Base-by-base conservation (phyloP, 306 rosid species). In the Oxytropis ochrocephala region DNA sequence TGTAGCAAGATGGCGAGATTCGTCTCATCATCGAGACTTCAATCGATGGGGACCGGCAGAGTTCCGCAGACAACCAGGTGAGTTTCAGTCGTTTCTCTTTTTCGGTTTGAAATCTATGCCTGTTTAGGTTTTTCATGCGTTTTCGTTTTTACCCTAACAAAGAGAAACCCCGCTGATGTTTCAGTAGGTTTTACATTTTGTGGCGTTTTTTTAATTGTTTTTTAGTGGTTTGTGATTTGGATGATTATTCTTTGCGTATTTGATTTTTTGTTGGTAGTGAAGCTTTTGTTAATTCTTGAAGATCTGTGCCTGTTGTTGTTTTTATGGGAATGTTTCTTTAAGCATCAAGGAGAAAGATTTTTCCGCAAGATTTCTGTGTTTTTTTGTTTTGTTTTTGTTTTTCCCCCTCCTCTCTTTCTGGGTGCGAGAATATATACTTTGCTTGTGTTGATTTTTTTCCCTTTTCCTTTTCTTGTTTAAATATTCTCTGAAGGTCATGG, bases 1-100 rank as follows among this genome's bases (percentile, higher is more conserved):
- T 17, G 91, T 81, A 62, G 83, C 86, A 6, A 81, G 97, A 91
- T 95, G 97, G 97, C 85, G 96, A 81, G 99, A 89, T 72, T 85
- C 97, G 5, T 83, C 99, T 36, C 87, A 89, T 64, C 92, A 82
- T 35, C 83, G 97, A 9, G 96, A 94, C 43, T 83, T 84, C 82
- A 79, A 69, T 42, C 92, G 99, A 6, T 89, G 96, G 90, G 88
- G 93, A 64, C 74, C 99, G 51, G 58, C 88, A 21, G 96, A 95
- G 11, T 86, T 81, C 43, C 99, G 96, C 64, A 83, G 99, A 60
- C 91, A 91, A 11, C 64, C 90, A 10, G 91, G 99, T 95, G 44
- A 75, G 88, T 74, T 73, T 52, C 30, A 17, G 1, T 67, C 4
- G 0, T 8, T 19, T 5, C 36, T 39, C 12, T 56, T 13, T 13